Base-by-base conservation (phyloP, 1,284 basidiomycete genomes). In the Leccinum subrobustum region DNA sequence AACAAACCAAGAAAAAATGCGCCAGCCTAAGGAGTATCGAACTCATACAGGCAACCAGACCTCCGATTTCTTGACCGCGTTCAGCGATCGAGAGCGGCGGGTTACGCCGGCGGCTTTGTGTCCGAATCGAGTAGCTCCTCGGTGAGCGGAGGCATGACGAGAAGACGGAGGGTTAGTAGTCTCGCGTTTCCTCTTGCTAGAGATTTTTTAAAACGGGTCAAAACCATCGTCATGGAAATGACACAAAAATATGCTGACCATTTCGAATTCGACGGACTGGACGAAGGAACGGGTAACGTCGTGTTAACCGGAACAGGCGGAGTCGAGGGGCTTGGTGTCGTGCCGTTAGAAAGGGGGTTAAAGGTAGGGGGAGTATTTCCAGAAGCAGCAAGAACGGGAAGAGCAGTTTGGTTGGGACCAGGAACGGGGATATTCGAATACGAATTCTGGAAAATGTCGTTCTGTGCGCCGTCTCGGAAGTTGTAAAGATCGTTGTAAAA, bases 401-500 rank as follows among this genome's bases (percentile, higher is more conserved):
- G 61, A 1, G 4, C 62, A 1, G 60, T 72, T 55, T 71, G 69
- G 37, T 69, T 58, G 8, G 71, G 63, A 1, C 71, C 66, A 18
- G 69, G 69, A 1, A n/a, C 48, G 0, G 69, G 69, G 0, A 72
- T 69, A 20, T 3, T 60, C 1, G 3, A 2, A 48, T 71, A 73
- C 0, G 47, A 71, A 54, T 60, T 33, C 18, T 68, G 59, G 70
- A 81, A 81, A 60, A 84, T 81, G 67, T 84, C 83, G 62, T 78
- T 69, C 66, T 84, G 82, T 4, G 81, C 73, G 54, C 81, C 80
- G 53, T 81, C 74, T 27, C 33, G 59, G 69, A 80, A 84, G 62
- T 76, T 75, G 69, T 79, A 83, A 31, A 78, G 69, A 55, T 74
- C 70, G 54, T 67, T 76, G 68, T 83, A 84, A 62, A 71, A 75